These are phyloP conservation scores for Saksenaea vasiformis DNA, from an alignment of 371 early-diverging fungal genomes.

Conservation along the genomic window DNA sequence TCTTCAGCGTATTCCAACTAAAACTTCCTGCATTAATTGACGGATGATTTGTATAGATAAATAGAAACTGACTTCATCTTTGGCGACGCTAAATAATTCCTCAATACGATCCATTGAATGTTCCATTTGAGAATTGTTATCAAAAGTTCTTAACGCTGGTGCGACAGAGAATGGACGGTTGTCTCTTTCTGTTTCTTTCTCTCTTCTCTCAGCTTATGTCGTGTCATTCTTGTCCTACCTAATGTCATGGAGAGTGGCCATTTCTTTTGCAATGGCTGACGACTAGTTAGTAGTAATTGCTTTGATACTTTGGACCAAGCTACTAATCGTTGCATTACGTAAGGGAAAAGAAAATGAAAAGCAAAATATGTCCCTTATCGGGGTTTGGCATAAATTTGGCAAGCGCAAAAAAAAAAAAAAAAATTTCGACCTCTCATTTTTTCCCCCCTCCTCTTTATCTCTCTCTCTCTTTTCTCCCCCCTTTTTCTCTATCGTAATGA, in stretches of 20 bases:
- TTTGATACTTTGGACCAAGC: background rate
- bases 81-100: constrained; percentile 36
- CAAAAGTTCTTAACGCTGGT: background rate
- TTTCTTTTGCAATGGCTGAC: background rate
- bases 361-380: background rate
- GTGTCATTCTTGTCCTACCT: background rate
- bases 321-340: background rate
- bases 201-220: background rate
- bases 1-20: constrained; percentile 49
- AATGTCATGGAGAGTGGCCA: background rate
- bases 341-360: background rate
- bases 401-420: background rate
- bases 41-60: background rate
- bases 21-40: background rate
- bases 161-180: background rate
- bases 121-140: constrained; percentile 16
- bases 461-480: background rate
- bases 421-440: background rate
- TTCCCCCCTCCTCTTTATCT: background rate
- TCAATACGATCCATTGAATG: constrained; percentile 39
- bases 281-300: too few relatives aligned
- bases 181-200: too few relatives aligned
- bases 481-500: background rate
- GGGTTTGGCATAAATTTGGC: background rate
- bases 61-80: constrained; percentile 41